Percentiles rank a stretch among this genome's conserved stretches.
These are phyloP conservation scores for Sphaerulina musiva DNA, from an alignment of 2,329 filamentous ascomycete species.

Conservation along the genomic window DNA sequence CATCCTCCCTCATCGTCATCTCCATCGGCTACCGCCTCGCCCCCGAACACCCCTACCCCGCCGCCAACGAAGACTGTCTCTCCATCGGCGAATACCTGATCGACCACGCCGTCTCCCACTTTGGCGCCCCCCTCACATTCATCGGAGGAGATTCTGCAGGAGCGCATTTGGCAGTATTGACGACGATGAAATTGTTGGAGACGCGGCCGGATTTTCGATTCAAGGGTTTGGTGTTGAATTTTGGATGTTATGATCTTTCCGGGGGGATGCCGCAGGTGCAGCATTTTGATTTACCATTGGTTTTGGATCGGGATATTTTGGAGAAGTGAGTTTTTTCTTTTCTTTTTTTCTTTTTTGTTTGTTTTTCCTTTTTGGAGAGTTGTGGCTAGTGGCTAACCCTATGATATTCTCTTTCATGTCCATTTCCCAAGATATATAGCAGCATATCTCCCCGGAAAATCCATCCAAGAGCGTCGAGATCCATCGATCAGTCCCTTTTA, in stretches of 20 bases:
- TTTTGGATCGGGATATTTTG: conserved; percentile 46
- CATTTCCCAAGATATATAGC: conserved; percentile 36
- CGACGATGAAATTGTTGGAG: conserved; percentile 44
- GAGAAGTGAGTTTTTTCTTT: conserved; percentile 23
- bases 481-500: conserved; percentile 48
- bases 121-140: conserved; percentile 35
- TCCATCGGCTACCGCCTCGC: conserved; percentile 55
- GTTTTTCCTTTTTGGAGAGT: too few relatives aligned
- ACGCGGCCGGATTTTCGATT: conserved; percentile 35
- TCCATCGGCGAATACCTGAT: conserved; percentile 52
- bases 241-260: conserved; percentile 47
- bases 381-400: too few relatives aligned
- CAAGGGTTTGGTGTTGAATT: conserved; percentile 48
- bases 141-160: conserved; percentile 48
- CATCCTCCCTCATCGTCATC: conserved; percentile 45
- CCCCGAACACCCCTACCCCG: conserved; percentile 54
- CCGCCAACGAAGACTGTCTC: conserved; percentile 50
- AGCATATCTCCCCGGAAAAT: conserved; percentile 42
- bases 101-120: conserved; percentile 40
- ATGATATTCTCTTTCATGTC: background rate
- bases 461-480: conserved; percentile 38
- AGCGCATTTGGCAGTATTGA: conserved; percentile 44
- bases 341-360: too few relatives aligned
- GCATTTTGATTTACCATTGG: conserved; percentile 37
- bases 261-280: conserved; percentile 39